phyloP scores from a whole-genome alignment of 148 eudicot genomes.

The Rhododendron simsii region DNA sequence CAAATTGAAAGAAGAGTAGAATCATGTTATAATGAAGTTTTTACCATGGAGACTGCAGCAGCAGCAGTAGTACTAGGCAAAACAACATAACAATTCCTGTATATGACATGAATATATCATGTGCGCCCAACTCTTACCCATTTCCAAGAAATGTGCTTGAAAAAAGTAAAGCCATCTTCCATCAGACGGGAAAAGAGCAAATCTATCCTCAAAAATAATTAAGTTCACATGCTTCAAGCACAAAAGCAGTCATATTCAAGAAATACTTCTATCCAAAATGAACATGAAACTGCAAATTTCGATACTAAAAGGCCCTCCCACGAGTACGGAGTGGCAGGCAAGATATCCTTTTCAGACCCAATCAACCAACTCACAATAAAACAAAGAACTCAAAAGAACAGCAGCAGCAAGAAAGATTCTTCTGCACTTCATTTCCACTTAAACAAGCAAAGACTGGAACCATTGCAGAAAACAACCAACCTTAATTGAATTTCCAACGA shows the following conservation, averaged over 20 bases:
- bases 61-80: not conserved
- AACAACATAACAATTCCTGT: not conserved
- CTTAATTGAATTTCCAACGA: slow-evolving; percentile 92
- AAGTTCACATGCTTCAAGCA: slow-evolving; percentile 3
- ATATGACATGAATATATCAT: not conserved
- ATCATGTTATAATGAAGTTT: not conserved
- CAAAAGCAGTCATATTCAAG: not conserved
- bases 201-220: not conserved
- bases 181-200: not conserved
- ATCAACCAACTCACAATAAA: not conserved
- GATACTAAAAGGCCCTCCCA: not conserved
- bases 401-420: not conserved
- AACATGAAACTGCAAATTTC: not conserved
- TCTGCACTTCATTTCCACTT: not conserved
- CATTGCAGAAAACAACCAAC: slow-evolving; percentile 27
- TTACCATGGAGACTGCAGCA: not conserved
- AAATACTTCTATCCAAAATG: not conserved
- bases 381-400: not conserved
- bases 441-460: not conserved
- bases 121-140: not conserved
- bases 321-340: not conserved
- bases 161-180: not conserved
- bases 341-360: not conserved
- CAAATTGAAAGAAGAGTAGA: not conserved
- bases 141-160: not conserved